Evolutionary conservation across 345 rosid genomes (phyloP).

Genomic region (Melaleuca alternifolia): DNA sequence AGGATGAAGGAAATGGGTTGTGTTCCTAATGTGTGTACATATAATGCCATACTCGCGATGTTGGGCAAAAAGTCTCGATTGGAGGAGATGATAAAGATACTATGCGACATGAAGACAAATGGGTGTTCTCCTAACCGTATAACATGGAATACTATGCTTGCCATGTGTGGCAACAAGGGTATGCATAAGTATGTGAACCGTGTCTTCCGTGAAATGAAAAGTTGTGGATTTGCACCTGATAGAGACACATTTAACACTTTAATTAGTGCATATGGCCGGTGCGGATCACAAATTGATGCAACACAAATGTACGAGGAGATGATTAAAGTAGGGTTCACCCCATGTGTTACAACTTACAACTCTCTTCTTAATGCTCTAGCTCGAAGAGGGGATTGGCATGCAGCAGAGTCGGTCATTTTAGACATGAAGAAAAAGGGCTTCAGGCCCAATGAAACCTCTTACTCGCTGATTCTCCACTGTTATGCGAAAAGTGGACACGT

Average conservation of each 20-base stretch:
- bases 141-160: constrained; percentile 93
- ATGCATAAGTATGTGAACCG: constrained; percentile 56
- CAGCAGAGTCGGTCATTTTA: constrained; percentile 54
- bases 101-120: constrained; percentile 63
- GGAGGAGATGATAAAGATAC: constrained; percentile 64
- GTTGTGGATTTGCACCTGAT: constrained; percentile 83
- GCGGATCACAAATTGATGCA: constrained; percentile 65
- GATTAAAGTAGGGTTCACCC: constrained; percentile 69
- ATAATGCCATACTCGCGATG: constrained; percentile 72
- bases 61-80: constrained; percentile 60
- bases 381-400: constrained; percentile 68
- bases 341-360: constrained; percentile 71
- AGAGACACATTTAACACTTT: constrained; percentile 84
- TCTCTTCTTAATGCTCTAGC: constrained; percentile 83
- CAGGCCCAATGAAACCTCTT: constrained; percentile 72
- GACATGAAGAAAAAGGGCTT: constrained; percentile 80
- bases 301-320: constrained; percentile 63
- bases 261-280: constrained; percentile 71
- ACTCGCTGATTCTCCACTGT: constrained; percentile 56
- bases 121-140: constrained; percentile 79
- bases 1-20: constrained; percentile 71
- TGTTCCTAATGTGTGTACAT: constrained; percentile 78
- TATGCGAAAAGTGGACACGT: constrained; percentile 70
- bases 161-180: constrained; percentile 60
- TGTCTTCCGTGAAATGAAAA: constrained; percentile 75